Evolutionary conservation across 176 grass and related monocot genomes (phyloP).

Genomic region (Oryza brachyantha): DNA sequence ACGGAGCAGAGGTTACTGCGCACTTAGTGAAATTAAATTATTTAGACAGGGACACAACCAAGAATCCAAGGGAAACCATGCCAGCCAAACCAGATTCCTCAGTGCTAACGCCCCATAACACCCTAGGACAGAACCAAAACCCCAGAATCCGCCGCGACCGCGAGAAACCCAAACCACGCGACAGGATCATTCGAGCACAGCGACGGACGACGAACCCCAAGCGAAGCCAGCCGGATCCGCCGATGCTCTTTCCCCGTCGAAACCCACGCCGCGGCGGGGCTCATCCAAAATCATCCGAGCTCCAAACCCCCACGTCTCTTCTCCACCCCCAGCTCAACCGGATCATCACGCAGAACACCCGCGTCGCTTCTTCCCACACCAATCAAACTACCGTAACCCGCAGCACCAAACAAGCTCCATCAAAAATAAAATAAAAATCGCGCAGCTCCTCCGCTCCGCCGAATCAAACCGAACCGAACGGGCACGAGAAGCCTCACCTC

Average conservation of each 20-base stretch:
- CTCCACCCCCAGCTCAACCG: not conserved
- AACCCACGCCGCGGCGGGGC: not conserved
- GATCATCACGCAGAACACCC: not conserved
- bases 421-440: no score
- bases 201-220: slow-evolving; percentile 14
- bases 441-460: no score
- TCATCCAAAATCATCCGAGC: not conserved
- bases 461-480: no score
- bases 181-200: not conserved
- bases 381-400: not conserved
- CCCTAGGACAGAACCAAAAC: not conserved
- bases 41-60: not conserved
- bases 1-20: not conserved
- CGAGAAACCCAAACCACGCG: slow-evolving; percentile 2
- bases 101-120: not conserved
- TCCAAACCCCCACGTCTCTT: not conserved
- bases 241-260: not conserved
- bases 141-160: slow-evolving; percentile 11
- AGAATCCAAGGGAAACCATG: not conserved
- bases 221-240: not conserved
- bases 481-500: slow-evolving; percentile 32
- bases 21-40: not conserved
- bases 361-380: not conserved
- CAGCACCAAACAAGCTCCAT: no score
- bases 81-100: not conserved